phyloP scores from a whole-genome alignment of 73 alveolate genomes.

The Paramecium caudatum region DNA sequence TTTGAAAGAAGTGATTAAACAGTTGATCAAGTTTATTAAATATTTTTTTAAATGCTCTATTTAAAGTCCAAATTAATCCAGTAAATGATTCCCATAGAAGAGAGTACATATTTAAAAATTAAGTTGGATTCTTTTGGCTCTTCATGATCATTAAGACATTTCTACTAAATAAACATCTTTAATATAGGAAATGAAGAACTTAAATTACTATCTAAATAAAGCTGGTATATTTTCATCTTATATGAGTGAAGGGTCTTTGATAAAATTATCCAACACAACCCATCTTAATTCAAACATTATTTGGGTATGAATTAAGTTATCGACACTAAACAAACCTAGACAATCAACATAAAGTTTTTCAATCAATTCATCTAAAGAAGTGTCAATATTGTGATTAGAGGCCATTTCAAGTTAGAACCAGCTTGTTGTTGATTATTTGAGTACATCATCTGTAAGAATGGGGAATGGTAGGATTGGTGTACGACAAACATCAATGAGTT shows the following conservation, averaged over 20 bases:
- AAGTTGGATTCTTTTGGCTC: background rate
- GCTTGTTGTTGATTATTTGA: slow-evolving; percentile 35
- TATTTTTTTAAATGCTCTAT: slow-evolving; percentile 4
- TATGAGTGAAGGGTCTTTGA: slow-evolving; percentile 1
- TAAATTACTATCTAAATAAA: background rate
- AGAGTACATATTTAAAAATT: slow-evolving; percentile 39
- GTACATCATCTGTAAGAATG: slow-evolving; percentile 5
- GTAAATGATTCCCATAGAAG: slow-evolving; percentile 39
- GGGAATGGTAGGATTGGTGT: slow-evolving; percentile 25
- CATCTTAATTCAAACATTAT: slow-evolving; percentile 62
- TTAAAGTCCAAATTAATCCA: slow-evolving; percentile 32
- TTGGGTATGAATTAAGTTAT: background rate
- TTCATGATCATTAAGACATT: slow-evolving; percentile 51
- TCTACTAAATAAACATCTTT: slow-evolving; percentile 49
- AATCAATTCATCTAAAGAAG: slow-evolving; percentile 20
- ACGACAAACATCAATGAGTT: background rate
- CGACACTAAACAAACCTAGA: background rate
- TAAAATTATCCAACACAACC: slow-evolving; percentile 13
- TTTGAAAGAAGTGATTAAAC: background rate
- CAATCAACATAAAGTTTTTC: slow-evolving; percentile 41
- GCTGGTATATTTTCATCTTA: slow-evolving; percentile 10
- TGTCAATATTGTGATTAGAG: too few relatives aligned
- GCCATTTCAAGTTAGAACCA: slow-evolving; percentile 42
- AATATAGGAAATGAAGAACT: slow-evolving; percentile 40
- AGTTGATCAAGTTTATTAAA: background rate